phyloP scores from a whole-genome alignment of 2,329 filamentous ascomycete species.

The Xylaria multiplex region DNA sequence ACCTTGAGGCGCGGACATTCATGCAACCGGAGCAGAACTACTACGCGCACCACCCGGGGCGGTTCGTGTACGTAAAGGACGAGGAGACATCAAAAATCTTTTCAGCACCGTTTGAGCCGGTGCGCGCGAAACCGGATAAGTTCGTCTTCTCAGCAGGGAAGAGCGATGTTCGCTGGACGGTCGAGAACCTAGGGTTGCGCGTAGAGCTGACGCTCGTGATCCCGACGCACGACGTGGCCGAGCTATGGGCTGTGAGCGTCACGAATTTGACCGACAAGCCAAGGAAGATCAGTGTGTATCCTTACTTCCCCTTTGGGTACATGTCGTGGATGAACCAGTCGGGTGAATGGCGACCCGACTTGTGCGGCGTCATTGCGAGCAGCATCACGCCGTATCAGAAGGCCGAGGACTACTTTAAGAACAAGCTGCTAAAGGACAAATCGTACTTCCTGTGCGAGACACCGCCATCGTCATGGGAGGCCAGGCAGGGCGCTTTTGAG shows the following conservation, averaged over 20 bases:
- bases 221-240: conserved; percentile 64
- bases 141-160: conserved; percentile 66
- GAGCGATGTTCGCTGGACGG: conserved; percentile 64
- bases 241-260: conserved; percentile 65
- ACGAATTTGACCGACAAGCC: conserved; percentile 58
- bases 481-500: conserved; percentile 62
- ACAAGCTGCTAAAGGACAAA: conserved; percentile 66
- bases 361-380: conserved; percentile 61
- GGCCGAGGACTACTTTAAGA: conserved; percentile 66
- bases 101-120: conserved; percentile 66
- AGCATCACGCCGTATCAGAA: conserved; percentile 68
- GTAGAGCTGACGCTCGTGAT: conserved; percentile 63
- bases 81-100: conserved; percentile 59
- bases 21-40: conserved; percentile 71
- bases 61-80: conserved; percentile 69
- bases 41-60: conserved; percentile 67
- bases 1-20: conserved; percentile 67
- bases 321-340: conserved; percentile 72
- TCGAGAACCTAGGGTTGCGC: conserved; percentile 61
- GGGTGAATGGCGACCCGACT: conserved; percentile 60
- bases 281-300: conserved; percentile 62
- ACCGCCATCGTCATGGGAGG: conserved; percentile 62
- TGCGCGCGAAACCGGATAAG: conserved; percentile 57
- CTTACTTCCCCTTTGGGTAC: conserved; percentile 68
- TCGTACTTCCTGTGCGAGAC: conserved; percentile 67